Percentiles rank a stretch among this genome's conserved stretches.
phyloP scores from a whole-genome alignment of 805 yeast species.

The Candida nemodendra region DNA sequence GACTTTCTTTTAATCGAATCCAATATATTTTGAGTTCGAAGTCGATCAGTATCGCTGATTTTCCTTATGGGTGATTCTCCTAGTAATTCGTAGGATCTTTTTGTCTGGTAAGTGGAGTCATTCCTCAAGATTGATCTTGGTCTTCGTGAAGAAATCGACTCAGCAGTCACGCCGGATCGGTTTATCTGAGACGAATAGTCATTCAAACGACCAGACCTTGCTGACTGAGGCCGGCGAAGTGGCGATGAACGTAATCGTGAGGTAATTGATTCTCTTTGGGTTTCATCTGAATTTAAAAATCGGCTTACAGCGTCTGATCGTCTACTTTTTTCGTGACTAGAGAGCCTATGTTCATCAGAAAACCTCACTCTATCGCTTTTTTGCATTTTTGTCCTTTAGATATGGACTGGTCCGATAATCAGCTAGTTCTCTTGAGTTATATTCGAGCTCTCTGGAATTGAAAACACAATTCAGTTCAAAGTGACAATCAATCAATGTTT shows the following conservation, averaged over 20 bases:
- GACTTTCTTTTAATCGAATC: slow-evolving; percentile 18
- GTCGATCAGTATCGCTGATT: slow-evolving; percentile 12
- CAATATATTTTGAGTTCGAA: slow-evolving; percentile 21
- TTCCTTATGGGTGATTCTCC: slow-evolving; percentile 30
- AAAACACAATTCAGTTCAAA: too few relatives aligned
- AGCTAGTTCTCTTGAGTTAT: too few relatives aligned
- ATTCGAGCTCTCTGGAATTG: too few relatives aligned
- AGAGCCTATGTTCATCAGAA: slow-evolving; percentile 16
- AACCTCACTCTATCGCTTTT: slow-evolving; percentile 16
- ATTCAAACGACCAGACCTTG: too few relatives aligned
- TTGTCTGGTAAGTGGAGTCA: slow-evolving; percentile 7
- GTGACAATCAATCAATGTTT: too few relatives aligned
- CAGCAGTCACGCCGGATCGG: too few relatives aligned
- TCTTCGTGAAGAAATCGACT: slow-evolving; percentile 6
- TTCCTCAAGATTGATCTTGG: slow-evolving; percentile 16
- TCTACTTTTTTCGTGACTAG: slow-evolving; percentile 17
- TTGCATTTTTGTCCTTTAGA: neutral
- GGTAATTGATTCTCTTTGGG: neutral
- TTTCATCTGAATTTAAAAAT: slow-evolving; percentile 9
- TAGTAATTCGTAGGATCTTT: slow-evolving; percentile 25
- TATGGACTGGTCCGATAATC: too few relatives aligned
- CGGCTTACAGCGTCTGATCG: slow-evolving; percentile 15
- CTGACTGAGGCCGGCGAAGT: too few relatives aligned
- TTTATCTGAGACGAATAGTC: too few relatives aligned
- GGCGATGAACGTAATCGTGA: slow-evolving; percentile 9